Evolutionary conservation across 2,329 filamentous ascomycete species (phyloP).

Genomic region (Fusarium haematococcum): DNA sequence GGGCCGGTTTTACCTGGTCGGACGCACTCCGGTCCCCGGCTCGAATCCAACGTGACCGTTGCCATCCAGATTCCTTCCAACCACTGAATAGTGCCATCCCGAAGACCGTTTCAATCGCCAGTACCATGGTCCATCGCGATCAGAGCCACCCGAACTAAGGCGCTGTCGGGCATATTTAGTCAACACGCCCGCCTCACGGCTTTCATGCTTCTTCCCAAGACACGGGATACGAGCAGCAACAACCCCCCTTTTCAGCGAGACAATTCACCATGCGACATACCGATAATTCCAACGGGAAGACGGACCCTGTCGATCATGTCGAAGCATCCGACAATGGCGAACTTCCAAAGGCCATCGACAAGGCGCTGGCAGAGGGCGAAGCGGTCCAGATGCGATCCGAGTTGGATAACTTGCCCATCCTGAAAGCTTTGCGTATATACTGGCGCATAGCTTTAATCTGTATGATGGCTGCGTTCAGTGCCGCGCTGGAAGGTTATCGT

Average conservation of each 20-base stretch:
- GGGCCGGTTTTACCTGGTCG: not conserved
- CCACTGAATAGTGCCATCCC: not conserved
- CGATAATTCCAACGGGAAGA: constrained; percentile 52
- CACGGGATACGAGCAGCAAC: not conserved
- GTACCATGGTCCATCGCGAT: not conserved
- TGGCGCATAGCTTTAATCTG: constrained; percentile 6
- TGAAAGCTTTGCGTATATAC: constrained; percentile 7
- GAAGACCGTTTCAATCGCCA: not conserved
- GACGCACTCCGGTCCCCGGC: not conserved
- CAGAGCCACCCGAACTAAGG: not conserved
- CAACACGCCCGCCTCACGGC: not conserved
- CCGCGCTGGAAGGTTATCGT: constrained; percentile 5
- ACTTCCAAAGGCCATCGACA: constrained; percentile 83
- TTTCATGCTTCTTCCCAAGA: not conserved
- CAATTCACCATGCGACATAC: not conserved
- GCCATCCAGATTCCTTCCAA: not conserved
- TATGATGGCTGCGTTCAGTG: constrained; percentile 1
- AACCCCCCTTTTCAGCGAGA: not conserved
- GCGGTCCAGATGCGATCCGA: constrained; percentile 14
- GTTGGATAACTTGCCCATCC: constrained; percentile 10
- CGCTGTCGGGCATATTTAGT: not conserved
- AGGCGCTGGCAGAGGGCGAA: constrained; percentile 3
- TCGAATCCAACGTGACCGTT: not conserved
- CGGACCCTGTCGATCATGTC: not conserved
- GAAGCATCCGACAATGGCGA: constrained; percentile 56